Percentiles rank a stretch among this genome's conserved stretches.
Conservation (phyloP, 345 rosid species). For the Syzygium oleosum region DNA sequence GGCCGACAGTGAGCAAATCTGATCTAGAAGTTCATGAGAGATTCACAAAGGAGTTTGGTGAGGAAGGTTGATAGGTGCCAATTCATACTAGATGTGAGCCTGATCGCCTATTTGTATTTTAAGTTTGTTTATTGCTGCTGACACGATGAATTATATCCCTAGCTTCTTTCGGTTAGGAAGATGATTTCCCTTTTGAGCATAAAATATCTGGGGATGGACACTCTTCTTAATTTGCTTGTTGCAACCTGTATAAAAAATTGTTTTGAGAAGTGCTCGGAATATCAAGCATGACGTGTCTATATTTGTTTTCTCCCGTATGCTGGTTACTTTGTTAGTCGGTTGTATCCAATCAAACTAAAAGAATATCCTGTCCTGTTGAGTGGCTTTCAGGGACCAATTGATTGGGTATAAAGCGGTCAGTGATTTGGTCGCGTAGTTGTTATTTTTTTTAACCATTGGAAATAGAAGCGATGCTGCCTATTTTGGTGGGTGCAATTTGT, state of each 20-base stretch:
- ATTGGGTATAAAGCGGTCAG: background rate
- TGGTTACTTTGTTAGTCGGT: background rate
- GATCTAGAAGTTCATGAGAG: slow-evolving; percentile 92
- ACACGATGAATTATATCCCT: slow-evolving; percentile 12
- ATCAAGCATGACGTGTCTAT: background rate
- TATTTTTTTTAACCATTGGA: background rate
- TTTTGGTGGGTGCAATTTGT: background rate
- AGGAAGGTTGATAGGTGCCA: slow-evolving; percentile 60
- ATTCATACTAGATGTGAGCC: slow-evolving; percentile 17
- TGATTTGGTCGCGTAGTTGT: background rate
- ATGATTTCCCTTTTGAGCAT: slow-evolving; percentile 22
- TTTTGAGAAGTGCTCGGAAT: slow-evolving; percentile 3
- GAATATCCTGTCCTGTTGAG: background rate
- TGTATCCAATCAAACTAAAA: background rate
- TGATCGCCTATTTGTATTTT: slow-evolving; percentile 28
- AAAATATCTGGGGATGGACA: slow-evolving; percentile 11
- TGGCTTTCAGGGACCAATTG: background rate
- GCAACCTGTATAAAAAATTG: slow-evolving; percentile 34
- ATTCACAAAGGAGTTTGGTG: slow-evolving; percentile 96
- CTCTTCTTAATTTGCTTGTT: slow-evolving; percentile 20
- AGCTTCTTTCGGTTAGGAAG: slow-evolving; percentile 17
- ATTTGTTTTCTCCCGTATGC: background rate
- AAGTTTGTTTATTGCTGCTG: slow-evolving; percentile 13
- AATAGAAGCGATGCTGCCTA: background rate
- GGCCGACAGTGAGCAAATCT: slow-evolving; percentile 84